These are phyloP conservation scores for Peribolospora baueri DNA, from an alignment of 768 basidiomycete genomes.

Conservation along the genomic window DNA sequence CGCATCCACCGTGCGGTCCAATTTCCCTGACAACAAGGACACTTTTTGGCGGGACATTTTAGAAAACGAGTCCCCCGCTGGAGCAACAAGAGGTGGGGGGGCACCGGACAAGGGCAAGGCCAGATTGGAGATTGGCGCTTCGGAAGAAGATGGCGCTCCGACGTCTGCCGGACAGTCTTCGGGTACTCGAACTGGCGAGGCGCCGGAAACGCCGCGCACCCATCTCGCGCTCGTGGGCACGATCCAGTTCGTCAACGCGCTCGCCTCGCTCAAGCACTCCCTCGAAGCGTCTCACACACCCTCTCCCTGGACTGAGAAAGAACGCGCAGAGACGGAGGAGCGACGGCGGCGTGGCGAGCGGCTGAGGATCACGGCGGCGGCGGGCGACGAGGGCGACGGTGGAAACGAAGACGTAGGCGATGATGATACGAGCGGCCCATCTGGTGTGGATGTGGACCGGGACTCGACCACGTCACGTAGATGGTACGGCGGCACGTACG, in stretches of 20 bases:
- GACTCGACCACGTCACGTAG: not conserved
- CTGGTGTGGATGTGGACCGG: not conserved
- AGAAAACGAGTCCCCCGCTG: conserved; percentile 23
- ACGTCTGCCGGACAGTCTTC: not conserved
- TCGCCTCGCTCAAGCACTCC: conserved; percentile 1
- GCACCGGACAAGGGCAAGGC: conserved; percentile 5
- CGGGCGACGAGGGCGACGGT: not conserved
- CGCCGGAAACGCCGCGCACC: conserved; percentile 23
- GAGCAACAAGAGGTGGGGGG: conserved; percentile 18
- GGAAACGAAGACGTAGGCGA: not conserved
- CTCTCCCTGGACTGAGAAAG: conserved; percentile 1
- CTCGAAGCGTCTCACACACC: conserved; percentile 4
- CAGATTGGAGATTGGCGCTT: conserved; percentile 39
- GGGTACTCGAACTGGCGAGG: not conserved
- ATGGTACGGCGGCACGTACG: conserved; percentile 41
- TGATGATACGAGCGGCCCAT: not conserved
- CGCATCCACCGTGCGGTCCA: conserved; percentile 54
- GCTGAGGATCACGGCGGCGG: conserved; percentile 1
- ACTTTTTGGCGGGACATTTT: conserved; percentile 42
- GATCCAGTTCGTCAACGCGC: conserved; percentile 56
- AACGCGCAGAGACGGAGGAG: conserved; percentile 1
- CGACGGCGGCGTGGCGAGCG: conserved; percentile 4
- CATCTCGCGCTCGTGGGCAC: conserved; percentile 81
- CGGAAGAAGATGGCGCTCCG: not conserved
- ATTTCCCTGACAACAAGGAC: conserved; percentile 55